Conservation (phyloP, 345 rosid genomes). For the Crucihimalaya himalaica region DNA sequence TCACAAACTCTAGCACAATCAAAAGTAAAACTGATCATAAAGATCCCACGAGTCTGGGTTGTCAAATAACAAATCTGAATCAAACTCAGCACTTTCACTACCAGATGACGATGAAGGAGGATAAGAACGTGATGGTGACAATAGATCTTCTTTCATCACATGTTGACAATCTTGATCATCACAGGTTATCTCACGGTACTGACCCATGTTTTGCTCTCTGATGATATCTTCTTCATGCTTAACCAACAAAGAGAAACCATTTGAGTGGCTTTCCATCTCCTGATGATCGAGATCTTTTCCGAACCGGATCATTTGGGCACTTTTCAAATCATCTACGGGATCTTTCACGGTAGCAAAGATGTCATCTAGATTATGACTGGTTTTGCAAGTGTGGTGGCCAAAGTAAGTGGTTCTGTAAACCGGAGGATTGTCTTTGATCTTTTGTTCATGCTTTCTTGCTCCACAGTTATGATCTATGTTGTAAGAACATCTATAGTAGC, state of each 20-base stretch:
- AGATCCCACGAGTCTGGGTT: slow-evolving; percentile 24
- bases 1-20: neutral
- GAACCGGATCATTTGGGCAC: slow-evolving; percentile 28
- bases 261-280: neutral
- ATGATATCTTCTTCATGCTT: slow-evolving; percentile 2
- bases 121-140: slow-evolving; percentile 28
- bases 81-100: slow-evolving; percentile 5
- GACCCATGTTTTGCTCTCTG: neutral
- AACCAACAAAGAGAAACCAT: neutral
- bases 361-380: slow-evolving; percentile 1
- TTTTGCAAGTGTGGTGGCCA: slow-evolving; percentile 38
- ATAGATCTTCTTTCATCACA: slow-evolving; percentile 16
- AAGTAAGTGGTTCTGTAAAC: slow-evolving; percentile 42
- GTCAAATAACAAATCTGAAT: slow-evolving; percentile 11
- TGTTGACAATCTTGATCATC: slow-evolving; percentile 24
- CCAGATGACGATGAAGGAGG: slow-evolving; percentile 22
- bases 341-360: neutral
- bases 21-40: slow-evolving; percentile 29
- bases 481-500: slow-evolving; percentile 42
- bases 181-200: slow-evolving; percentile 2
- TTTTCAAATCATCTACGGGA: slow-evolving; percentile 18
- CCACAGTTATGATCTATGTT: slow-evolving; percentile 30
- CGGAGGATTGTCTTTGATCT: slow-evolving; percentile 42
- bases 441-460: slow-evolving; percentile 40
- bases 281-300: slow-evolving; percentile 8